Conservation (phyloP, 1,284 basidiomycete genomes). For the Tetrapyrgos nigripes region DNA sequence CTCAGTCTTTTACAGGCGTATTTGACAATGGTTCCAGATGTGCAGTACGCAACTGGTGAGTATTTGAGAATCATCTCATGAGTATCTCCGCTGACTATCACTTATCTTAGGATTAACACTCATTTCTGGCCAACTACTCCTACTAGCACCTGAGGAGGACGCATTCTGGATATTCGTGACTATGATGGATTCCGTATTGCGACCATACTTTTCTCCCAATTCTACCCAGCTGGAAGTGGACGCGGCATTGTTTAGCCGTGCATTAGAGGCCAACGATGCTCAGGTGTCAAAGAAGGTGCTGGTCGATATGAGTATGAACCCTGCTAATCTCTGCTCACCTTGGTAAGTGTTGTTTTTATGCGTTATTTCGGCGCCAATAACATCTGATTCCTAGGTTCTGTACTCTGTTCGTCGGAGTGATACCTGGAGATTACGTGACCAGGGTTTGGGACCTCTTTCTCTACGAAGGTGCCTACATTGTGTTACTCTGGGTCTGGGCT, state of each 20-base stretch:
- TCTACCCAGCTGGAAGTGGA: constrained; percentile 84
- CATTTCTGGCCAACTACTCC: constrained; percentile 80
- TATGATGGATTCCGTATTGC: constrained; percentile 81
- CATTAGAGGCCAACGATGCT: constrained; percentile 74
- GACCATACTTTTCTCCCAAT: constrained; percentile 79
- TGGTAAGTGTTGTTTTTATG: constrained; percentile 52
- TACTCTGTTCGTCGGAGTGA: constrained; percentile 74
- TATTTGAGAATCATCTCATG: constrained; percentile 14
- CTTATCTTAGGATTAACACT: constrained; percentile 67
- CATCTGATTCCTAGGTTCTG: constrained; percentile 59
- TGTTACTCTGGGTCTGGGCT: neutral
- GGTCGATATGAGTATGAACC: constrained; percentile 64
- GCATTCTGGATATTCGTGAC: constrained; percentile 94
- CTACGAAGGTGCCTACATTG: constrained; percentile 68
- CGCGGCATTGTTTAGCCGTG: constrained; percentile 76
- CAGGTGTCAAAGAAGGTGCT: constrained; percentile 71
- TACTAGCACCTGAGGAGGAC: constrained; percentile 89
- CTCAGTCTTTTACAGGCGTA: constrained; percentile 74
- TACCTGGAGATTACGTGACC: constrained; percentile 81
- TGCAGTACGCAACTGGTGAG: constrained; percentile 67
- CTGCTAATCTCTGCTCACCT: constrained; percentile 60
- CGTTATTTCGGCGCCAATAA: neutral
- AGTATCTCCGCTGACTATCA: neutral
- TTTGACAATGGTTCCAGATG: constrained; percentile 81
- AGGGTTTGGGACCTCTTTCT: constrained; percentile 91